Evolutionary conservation across 495 filamentous ascomycete genomes (phyloP).

Genomic region (Zalerion maritima): DNA sequence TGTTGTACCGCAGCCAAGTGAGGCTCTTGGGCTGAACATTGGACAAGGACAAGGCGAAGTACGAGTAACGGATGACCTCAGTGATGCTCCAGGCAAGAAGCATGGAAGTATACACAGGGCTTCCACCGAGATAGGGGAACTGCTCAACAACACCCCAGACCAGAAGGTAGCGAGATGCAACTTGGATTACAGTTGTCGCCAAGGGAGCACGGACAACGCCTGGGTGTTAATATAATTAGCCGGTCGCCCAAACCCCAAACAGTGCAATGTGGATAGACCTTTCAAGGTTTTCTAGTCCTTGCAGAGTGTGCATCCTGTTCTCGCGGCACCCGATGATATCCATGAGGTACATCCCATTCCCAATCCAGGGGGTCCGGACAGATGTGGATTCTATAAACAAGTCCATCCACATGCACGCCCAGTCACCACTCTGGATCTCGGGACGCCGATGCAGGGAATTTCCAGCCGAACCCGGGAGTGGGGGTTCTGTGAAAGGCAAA

Average conservation of each 20-base stretch:
- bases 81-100: slow-evolving; percentile 72
- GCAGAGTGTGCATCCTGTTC: no score
- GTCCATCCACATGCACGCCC: no score
- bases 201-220: slow-evolving; percentile 75
- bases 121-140: slow-evolving; percentile 44
- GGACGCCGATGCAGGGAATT: no score
- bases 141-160: slow-evolving; percentile 62
- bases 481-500: no score
- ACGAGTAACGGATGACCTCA: slow-evolving; percentile 79
- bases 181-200: slow-evolving; percentile 78
- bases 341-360: no score
- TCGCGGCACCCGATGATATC: no score
- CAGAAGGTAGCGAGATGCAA: slow-evolving; percentile 65
- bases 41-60: slow-evolving; percentile 61
- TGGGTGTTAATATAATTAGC: slow-evolving; percentile 10
- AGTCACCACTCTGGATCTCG: no score
- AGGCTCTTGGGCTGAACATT: slow-evolving; percentile 44
- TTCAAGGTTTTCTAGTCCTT: no score
- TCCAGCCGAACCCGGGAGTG: no score
- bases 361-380: no score
- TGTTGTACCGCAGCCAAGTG: slow-evolving; percentile 84
- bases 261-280: no score
- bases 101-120: slow-evolving; percentile 50
- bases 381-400: no score
- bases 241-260: neutral